A percentile compares a stretch with the other conserved stretches of the same genome.
Conservation (phyloP, 331 rosid species). For the Pyracantha coccinea region DNA sequence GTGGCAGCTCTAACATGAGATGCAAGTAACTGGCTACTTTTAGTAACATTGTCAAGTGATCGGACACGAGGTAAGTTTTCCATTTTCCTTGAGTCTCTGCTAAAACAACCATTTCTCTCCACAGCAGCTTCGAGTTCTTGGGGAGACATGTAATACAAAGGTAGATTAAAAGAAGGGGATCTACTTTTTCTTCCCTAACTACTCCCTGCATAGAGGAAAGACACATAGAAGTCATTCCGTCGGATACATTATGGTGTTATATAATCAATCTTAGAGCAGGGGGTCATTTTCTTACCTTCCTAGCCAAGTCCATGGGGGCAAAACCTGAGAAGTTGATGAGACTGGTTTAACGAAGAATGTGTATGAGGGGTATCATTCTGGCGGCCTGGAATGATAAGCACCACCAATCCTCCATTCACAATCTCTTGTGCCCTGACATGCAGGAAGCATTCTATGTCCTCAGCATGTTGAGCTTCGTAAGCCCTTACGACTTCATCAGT, state of each 20-base stretch:
- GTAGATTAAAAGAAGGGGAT: not conserved
- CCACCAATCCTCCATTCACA: not conserved
- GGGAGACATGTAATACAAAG: not conserved
- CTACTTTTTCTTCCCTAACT: not conserved
- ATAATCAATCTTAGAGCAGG: not conserved
- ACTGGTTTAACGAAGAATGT: not conserved
- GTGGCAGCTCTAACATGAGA: not conserved
- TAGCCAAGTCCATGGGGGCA: not conserved
- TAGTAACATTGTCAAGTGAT: not conserved
- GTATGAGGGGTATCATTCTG: not conserved
- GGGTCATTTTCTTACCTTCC: not conserved
- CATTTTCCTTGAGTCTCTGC: not conserved
- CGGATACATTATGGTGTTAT: not conserved
- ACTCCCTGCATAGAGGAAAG: not conserved
- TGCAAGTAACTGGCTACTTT: not conserved
- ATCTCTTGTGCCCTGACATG: constrained; percentile 9
- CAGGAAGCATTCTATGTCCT: not conserved
- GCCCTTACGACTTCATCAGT: not conserved
- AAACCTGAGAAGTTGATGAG: not conserved
- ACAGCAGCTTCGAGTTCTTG: not conserved
- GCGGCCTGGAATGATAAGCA: not conserved
- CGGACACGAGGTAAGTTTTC: not conserved
- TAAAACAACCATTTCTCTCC: not conserved
- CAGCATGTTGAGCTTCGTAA: not conserved
- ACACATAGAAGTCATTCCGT: not conserved